Conservation (phyloP, 345 rosid genomes). For the Linum lewisii region DNA sequence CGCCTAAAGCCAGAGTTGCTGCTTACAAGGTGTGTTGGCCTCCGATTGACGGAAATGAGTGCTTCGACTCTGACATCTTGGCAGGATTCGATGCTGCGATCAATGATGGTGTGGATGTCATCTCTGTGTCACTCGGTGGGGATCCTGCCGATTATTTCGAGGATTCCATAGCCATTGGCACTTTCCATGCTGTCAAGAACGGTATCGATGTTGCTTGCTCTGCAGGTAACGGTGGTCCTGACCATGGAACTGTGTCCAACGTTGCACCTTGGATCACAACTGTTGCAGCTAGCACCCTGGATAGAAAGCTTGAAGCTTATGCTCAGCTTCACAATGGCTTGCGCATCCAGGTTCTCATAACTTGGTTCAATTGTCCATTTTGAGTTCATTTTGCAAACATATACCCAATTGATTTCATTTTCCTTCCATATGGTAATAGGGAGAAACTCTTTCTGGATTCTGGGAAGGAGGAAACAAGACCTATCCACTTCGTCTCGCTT, state of each 20-base stretch:
- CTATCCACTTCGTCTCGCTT: too few species aligned
- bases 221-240: constrained; percentile 24
- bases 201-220: constrained; percentile 19
- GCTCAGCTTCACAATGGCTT: not conserved
- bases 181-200: constrained; percentile 22
- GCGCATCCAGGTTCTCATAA: not conserved
- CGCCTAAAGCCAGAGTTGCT: constrained; percentile 72
- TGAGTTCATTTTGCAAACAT: too few species aligned
- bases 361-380: not conserved
- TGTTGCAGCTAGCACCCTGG: constrained; percentile 19
- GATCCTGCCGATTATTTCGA: constrained; percentile 30
- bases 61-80: constrained; percentile 64
- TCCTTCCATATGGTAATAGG: too few species aligned
- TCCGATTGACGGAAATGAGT: constrained; percentile 26
- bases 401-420: too few species aligned
- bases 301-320: constrained; percentile 11
- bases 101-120: constrained; percentile 63
- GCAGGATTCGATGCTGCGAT: constrained; percentile 72
- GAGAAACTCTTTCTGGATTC: too few species aligned
- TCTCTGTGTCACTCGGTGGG: constrained; percentile 67
- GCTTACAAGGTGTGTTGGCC: constrained; percentile 90
- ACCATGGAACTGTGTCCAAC: constrained; percentile 1
- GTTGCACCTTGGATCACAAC: constrained; percentile 17
- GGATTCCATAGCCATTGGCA: constrained; percentile 60
- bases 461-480: too few species aligned